Conservation (phyloP, 164 flowering plant species). For the Berberis vulgaris region DNA sequence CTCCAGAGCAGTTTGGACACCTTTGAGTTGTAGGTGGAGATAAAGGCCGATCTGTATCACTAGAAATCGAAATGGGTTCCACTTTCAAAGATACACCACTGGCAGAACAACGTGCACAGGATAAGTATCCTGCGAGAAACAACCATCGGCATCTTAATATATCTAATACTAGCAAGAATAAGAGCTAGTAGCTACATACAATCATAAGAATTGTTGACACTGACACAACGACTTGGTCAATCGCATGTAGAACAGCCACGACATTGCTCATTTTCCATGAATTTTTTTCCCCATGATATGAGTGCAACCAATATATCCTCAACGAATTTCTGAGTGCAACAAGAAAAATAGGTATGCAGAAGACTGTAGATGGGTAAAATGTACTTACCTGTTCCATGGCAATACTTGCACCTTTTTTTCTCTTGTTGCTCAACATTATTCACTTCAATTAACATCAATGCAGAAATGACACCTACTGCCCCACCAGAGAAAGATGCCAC, state of each 20-base stretch:
- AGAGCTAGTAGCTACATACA: background rate
- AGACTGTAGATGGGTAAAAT: background rate
- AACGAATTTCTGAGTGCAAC: background rate
- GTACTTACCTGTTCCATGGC: constrained; percentile 73
- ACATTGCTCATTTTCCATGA: too few relatives aligned
- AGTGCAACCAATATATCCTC: too few relatives aligned
- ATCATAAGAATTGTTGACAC: too few relatives aligned
- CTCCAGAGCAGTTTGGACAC: constrained; percentile 84
- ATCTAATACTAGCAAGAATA: background rate
- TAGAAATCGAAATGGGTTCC: constrained; percentile 48
- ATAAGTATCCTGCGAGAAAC: constrained; percentile 57
- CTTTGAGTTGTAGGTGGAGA: constrained; percentile 58
- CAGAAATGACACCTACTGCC: constrained; percentile 90
- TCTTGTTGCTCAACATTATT: constrained; percentile 89
- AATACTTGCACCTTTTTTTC: constrained; percentile 85
- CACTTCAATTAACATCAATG: constrained; percentile 79
- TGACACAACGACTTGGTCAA: too few relatives aligned
- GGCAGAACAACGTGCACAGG: constrained; percentile 90
- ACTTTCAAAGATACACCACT: constrained; percentile 60
- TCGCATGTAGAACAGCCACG: too few relatives aligned
- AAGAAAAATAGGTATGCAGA: background rate
- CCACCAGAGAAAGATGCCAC: constrained; percentile 97
- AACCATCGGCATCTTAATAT: background rate
- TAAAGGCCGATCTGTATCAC: constrained; percentile 42
- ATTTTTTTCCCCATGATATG: too few relatives aligned